Evolutionary conservation across 108 stramenopile genomes (phyloP), one percentile per base, ranked within the genome.

Genomic region (Skeletonema costatum): DNA sequence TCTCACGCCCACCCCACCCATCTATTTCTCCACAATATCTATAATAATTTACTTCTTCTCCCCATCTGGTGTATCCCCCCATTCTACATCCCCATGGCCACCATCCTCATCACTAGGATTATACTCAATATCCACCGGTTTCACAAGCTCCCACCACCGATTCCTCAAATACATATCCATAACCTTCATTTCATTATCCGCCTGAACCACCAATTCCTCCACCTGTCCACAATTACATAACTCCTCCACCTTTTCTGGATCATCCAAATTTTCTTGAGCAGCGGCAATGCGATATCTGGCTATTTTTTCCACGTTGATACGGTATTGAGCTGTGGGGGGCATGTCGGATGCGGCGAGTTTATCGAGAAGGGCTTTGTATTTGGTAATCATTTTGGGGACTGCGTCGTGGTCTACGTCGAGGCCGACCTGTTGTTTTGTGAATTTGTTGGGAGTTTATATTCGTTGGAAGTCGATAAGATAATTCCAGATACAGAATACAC

Each of bases 171-270:
- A 94, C 91, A 92, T 93, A 44, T 97, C 91, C 85, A 94, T 72
- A 31, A 94, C 96, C 38, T 73, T 80, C 93, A 97, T 94, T 78
- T 97, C 96, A 82, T 93, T 90, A 29, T 94, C 90, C 39, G 96
- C 96, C 80, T 94, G 93, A 56, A 92, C 82, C 36, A 97, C 90
- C 87, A 97, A 76, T 70, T 97, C 96, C 81, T 97, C 96, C 68
- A 97, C 93, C 72, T 97, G 96, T 48, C 96, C 96, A 70, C 93
- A 94, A 74, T 92, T 88, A 63, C 89, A 89, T 72, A 90, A 64
- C 19, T 93, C 92, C 71, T 97, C 96, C 30, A 97, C 92, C 71
- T 78, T 77, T 67, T 94, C 93, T 50, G 93, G 93, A 86, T 96
- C 93, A 38, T 94, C 91, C 16, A 88, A 81, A 64, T 93, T 80